Evolutionary conservation across 176 grass and related monocot species (phyloP), one percentile per base, ranked within the genome.

Genomic region (Stipa capillata): DNA sequence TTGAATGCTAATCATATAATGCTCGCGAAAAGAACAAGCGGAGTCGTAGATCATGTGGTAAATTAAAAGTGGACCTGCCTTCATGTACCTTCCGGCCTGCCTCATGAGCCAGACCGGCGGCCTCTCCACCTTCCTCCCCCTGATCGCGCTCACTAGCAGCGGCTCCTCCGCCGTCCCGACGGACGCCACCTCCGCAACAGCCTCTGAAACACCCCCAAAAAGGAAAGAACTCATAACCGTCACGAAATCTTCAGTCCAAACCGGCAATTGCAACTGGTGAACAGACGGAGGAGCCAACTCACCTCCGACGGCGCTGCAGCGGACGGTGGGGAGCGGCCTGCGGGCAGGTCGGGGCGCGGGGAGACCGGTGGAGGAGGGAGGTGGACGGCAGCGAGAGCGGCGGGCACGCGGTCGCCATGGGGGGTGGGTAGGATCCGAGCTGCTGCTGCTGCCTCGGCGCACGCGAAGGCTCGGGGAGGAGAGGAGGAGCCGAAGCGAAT

Each of bases 21-120:
- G 40, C 4, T 21, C 58, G 49, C 14, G 1, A 55, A 12, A 55
- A 7, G 2, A 72, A 63, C 21, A 20, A 29, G 29, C 25, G 0
- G 6, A 18, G 23, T 5, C 18, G 7, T 41, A 69, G 66, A 47
- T 69, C 24, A 29, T 8, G 40, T 18, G 3, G 66, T 18, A 5
- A 69, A 45, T 47, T 2, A 69, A 28, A n/a, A 67, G 69, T 86
- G 75, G 78, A 93, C 92, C 78, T 93, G 87, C 96, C 96, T 99
- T 99, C 96, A 99, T 99, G 74, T 95, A 99, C 86, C 96, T 91
- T 85, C 96, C 92, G 51, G 96, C 96, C 87, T 99, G 96, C 81
- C 96, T 92, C 92, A 95, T 99, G 52, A 99, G 89, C 96, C 96
- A 99, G 50, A 99, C 96, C 7, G 92, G 96, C 13, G 96, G 96